Evolutionary conservation across 1,284 basidiomycete species (phyloP), one percentile per base, ranked within the genome.

Genomic region (Melanopsichium pennsylvanicum): DNA sequence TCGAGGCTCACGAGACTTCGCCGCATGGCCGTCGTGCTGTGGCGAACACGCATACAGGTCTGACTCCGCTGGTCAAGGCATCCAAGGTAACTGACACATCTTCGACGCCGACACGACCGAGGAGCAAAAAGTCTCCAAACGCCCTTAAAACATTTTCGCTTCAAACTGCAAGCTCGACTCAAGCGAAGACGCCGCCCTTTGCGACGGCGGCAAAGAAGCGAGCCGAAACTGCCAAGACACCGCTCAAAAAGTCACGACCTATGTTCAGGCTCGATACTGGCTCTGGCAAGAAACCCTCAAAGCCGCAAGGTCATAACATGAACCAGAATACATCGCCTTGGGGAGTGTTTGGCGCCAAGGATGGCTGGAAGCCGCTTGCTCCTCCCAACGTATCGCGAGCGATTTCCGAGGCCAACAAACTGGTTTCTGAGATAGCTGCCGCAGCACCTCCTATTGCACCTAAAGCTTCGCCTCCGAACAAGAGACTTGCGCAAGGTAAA

Each of bases 231-330:
- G n/a, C 23, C 13, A 50, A 52, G 48, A 69, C 66, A 21, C 66
- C 66, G 2, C 48, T 63, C 11, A 44, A 8, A 48, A 63, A 60
- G 35, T 69, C 66, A n/a, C 39, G 60, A 42, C 66, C 66, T 5
- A 59, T 63, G 50, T 69, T 69, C 45, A 36, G 66, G 3, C 60
- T 69, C n/a, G 66, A 69, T 25, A 69, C 38, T 0, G 60, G 66
- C n/a, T 60, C 66, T 13, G 39, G 48, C 4, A 59, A 56, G 34
- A 69, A 62, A 31, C 43, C 62, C 6, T 54, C 37, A 31, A 56
- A 54, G 36, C 60, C 59, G 6, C 55, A 59, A 32, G 66, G 66
- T 11, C 59, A 69, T 41, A 63, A 60, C 47, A 63, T 63, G 60
- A 59, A 44, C 16, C 51, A 55, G 5, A 26, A 52, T 29, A 32